phyloP scores from a whole-genome alignment of 2,329 filamentous ascomycete species.

The Trichoderma polysporum region DNA sequence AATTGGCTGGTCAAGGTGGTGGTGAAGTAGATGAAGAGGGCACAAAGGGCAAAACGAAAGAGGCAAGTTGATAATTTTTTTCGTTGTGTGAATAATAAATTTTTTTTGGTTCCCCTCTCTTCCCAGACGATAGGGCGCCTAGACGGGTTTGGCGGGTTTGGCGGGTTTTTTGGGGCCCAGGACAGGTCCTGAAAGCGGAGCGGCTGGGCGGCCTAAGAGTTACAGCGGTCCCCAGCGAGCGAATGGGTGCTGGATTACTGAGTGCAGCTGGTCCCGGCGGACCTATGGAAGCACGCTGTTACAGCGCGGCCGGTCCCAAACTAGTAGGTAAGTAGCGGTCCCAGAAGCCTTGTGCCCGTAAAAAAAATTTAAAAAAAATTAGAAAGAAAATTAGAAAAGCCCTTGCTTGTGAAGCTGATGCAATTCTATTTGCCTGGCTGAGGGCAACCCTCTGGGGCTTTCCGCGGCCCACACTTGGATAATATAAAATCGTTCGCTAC shows the following conservation, averaged over 20 bases:
- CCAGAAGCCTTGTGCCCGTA: neutral
- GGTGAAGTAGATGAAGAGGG: constrained; percentile 29
- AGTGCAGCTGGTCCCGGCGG: constrained; percentile 6
- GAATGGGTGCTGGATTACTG: constrained; percentile 15
- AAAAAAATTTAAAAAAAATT: neutral
- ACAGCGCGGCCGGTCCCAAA: constrained; percentile 13
- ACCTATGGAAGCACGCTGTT: constrained; percentile 14
- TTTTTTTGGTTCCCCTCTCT: constrained; percentile 30
- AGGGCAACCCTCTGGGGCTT: constrained; percentile 9
- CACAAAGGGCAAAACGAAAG: constrained; percentile 32
- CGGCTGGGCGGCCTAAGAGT: constrained; percentile 5
- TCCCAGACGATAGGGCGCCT: constrained; percentile 21
- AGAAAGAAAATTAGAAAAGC: neutral
- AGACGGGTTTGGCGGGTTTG: constrained; percentile 11
- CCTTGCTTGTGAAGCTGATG: constrained; percentile 1
- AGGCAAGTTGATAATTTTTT: constrained; percentile 33
- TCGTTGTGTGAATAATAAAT: constrained; percentile 46
- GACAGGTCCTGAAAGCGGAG: constrained; percentile 18
- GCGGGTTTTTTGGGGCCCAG: constrained; percentile 11
- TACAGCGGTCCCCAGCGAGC: constrained; percentile 13
- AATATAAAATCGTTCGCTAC: constrained; percentile 10
- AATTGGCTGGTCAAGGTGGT: constrained; percentile 33
- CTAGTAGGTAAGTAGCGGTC: constrained; percentile 4
- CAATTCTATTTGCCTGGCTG: neutral
- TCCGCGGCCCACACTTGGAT: constrained; percentile 16